Percentiles rank a stretch among this genome's conserved stretches.
These are phyloP conservation scores for Mimosa pudica DNA, from an alignment of 306 rosid genomes.

Conservation along the genomic window DNA sequence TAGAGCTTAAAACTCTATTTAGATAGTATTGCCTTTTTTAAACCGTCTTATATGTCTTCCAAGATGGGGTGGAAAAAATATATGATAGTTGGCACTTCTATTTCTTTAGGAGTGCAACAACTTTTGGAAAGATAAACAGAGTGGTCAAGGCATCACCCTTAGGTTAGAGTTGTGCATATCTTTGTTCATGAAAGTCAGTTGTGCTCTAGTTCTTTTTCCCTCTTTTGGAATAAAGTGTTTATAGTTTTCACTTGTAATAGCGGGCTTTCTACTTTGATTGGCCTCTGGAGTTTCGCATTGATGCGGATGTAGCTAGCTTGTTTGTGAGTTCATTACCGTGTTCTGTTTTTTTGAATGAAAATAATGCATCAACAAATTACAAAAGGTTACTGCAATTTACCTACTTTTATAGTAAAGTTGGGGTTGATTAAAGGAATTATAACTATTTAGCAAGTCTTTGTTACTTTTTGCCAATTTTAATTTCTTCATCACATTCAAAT, in stretches of 20 bases:
- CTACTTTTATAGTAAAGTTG: background rate
- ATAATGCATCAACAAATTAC: background rate
- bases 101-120: slow-evolving; percentile 39
- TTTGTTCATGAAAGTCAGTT: slow-evolving; percentile 42
- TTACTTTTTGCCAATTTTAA: background rate
- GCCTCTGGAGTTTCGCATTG: background rate
- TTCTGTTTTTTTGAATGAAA: background rate
- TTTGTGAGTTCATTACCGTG: background rate
- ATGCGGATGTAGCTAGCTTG: background rate
- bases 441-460: no score
- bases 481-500: background rate
- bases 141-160: slow-evolving; percentile 47
- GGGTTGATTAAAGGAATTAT: background rate
- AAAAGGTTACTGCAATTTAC: background rate
- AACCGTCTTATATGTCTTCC: slow-evolving; percentile 7
- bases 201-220: background rate
- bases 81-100: background rate
- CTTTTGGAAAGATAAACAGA: slow-evolving; percentile 35
- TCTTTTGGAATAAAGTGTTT: background rate
- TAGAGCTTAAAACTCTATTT: slow-evolving; percentile 53
- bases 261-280: background rate
- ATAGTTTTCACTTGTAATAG: background rate
- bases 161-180: slow-evolving; percentile 44
- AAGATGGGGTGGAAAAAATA: background rate
- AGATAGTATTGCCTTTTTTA: background rate